These are phyloP conservation scores for Curvularia verruculosa DNA, from an alignment of 2,329 filamentous ascomycete genomes.

Conservation along the genomic window DNA sequence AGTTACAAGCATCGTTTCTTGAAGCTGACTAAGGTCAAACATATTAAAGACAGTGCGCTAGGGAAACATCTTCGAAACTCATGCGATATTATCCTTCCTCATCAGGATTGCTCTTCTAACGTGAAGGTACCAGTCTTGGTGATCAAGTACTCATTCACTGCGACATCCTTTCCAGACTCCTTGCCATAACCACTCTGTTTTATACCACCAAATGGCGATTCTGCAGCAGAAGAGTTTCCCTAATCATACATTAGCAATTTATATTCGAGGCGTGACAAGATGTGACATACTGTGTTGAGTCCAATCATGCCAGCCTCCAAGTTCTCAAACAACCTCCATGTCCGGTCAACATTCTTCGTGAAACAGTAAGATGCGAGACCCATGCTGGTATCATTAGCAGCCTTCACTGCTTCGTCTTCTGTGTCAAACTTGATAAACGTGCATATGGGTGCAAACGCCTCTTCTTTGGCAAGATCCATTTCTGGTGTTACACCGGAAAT, in stretches of 20 bases:
- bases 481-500: conserved; percentile 64
- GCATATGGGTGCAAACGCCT: conserved; percentile 69
- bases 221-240: conserved; percentile 69
- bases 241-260: conserved; percentile 15
- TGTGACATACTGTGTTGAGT: conserved; percentile 61
- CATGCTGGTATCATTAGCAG: conserved; percentile 67
- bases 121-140: conserved; percentile 71
- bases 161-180: conserved; percentile 70
- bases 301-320: conserved; percentile 74
- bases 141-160: conserved; percentile 66
- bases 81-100: background rate
- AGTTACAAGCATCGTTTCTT: conserved; percentile 1
- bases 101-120: conserved; percentile 50
- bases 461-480: conserved; percentile 64
- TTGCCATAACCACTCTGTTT: conserved; percentile 73
- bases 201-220: conserved; percentile 71
- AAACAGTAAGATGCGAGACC: conserved; percentile 71
- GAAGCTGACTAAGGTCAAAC: conserved; percentile 4
- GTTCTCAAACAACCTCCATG: conserved; percentile 70
- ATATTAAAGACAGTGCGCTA: conserved; percentile 1
- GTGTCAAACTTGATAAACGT: conserved; percentile 69
- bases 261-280: background rate
- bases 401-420: conserved; percentile 66
- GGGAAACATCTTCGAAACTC: conserved; percentile 2
- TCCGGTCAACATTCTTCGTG: conserved; percentile 70